Evolutionary conservation across 768 basidiomycete species (phyloP).

Genomic region (Lactarius evosmus): DNA sequence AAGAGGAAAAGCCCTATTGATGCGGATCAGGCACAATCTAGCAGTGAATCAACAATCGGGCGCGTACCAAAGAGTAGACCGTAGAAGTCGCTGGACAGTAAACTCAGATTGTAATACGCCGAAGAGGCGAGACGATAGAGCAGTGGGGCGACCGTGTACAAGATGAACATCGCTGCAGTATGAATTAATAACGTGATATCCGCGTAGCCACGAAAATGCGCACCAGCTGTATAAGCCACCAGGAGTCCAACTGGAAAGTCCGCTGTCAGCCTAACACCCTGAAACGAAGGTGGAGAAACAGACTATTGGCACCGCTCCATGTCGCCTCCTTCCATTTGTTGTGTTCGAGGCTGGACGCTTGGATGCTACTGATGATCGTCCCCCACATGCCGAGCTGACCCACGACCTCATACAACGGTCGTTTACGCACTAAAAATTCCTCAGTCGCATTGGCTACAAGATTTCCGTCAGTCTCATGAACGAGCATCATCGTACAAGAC

Average conservation of each 20-base stretch:
- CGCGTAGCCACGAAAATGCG: slow-evolving; percentile 2
- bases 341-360: slow-evolving; percentile 75
- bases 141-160: slow-evolving; percentile 84
- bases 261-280: slow-evolving; percentile 6
- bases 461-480: background rate
- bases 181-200: background rate
- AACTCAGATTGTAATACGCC: slow-evolving; percentile 78
- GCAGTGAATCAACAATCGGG: slow-evolving; percentile 4
- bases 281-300: slow-evolving; percentile 30
- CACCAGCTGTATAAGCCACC: slow-evolving; percentile 48
- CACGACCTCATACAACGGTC: slow-evolving; percentile 83
- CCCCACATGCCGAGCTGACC: slow-evolving; percentile 88
- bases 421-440: slow-evolving; percentile 77
- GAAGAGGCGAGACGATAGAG: slow-evolving; percentile 84
- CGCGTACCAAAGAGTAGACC: slow-evolving; percentile 67
- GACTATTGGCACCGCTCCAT: slow-evolving; percentile 73
- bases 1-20: slow-evolving; percentile 49
- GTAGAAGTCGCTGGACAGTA: slow-evolving; percentile 87
- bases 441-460: slow-evolving; percentile 78
- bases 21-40: slow-evolving; percentile 1
- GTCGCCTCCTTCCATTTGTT: slow-evolving; percentile 56
- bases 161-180: slow-evolving; percentile 65
- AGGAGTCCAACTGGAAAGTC: slow-evolving; percentile 46
- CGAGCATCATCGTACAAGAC: slow-evolving; percentile 32
- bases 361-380: slow-evolving; percentile 71